Base-by-base conservation (phyloP, 2,329 filamentous ascomycete species). In the Colletotrichum sp. region DNA sequence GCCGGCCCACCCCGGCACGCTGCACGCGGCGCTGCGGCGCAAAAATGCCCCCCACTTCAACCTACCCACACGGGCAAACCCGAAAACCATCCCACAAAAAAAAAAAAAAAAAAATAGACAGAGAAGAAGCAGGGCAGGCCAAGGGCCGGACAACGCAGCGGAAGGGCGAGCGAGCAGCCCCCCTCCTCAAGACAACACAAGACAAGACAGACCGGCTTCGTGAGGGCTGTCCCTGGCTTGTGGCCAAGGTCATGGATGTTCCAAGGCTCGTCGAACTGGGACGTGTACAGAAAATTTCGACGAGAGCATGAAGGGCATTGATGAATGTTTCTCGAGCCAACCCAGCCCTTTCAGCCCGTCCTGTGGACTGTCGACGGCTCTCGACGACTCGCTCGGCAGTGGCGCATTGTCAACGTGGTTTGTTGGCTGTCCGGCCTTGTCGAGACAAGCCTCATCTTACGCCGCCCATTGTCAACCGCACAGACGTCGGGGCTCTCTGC, bases 401-500 rank as follows among this genome's bases (percentile, higher is more conserved):
- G 73, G 73, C 73, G 73, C 73, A 68, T 76, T 63, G 64, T 68
- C 64, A 68, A 62, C 55, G 64, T 72, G 44, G 63, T 77, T 78
- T 78, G 79, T 78, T 79, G 78, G 75, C 75, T 76, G 15, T 68
- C 66, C 62, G 68, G 75, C 75, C 79, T 78, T 52, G 74, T 77
- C 78, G 66, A 78, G 76, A 79, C 77, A 78, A 80, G 78, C 78
- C 76, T 78, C 79, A 77, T 82, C 78, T 79, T 79, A 80, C 79
- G 77, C 44, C n/a, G n/a, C 76, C 63, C 70, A 77, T 79, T 79
- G 79, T 82, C 28, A 52, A 66, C 71, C 75, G 75, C 75, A 76
- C 75, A 75, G 75, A 76, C 75, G 34, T 71, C 30, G 36, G 71
- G 71, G 71, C 71, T 76, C 62, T n/a, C 55, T 73, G 70, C 57